phyloP scores from a whole-genome alignment of 768 basidiomycete species.

The Galerina sulciceps region DNA sequence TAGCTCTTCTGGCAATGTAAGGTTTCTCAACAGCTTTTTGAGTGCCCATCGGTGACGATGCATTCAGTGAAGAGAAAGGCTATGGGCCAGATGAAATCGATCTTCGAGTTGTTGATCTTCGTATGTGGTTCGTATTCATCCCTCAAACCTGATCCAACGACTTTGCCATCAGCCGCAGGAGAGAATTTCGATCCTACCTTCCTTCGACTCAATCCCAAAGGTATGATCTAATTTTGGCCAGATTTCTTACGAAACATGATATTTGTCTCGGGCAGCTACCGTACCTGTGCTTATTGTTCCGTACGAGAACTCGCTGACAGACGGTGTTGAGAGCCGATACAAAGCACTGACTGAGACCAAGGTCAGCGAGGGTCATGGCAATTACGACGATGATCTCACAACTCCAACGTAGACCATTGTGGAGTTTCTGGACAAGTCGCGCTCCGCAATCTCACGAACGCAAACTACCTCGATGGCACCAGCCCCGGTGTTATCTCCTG shows the following conservation, averaged over 20 bases:
- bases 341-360: slow-evolving; percentile 79
- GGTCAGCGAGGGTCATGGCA: slow-evolving; percentile 37
- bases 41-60: neutral
- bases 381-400: neutral
- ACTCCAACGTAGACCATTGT: slow-evolving; percentile 59
- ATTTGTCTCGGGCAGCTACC: slow-evolving; percentile 50
- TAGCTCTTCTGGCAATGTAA: slow-evolving; percentile 63
- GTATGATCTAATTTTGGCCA: slow-evolving; percentile 36
- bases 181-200: slow-evolving; percentile 80
- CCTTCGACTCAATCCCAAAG: slow-evolving; percentile 78
- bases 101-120: slow-evolving; percentile 68
- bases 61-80: slow-evolving; percentile 72
- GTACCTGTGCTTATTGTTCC: slow-evolving; percentile 89
- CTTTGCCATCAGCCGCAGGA: slow-evolving; percentile 58
- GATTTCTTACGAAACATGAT: neutral
- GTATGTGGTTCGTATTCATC: slow-evolving; percentile 35
- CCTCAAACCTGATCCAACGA: neutral
- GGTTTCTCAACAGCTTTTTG: slow-evolving; percentile 19
- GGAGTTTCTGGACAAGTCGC: slow-evolving; percentile 83
- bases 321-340: slow-evolving; percentile 78
- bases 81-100: slow-evolving; percentile 80
- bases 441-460: slow-evolving; percentile 68
- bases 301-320: slow-evolving; percentile 67
- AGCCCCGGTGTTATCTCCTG: slow-evolving; percentile 77
- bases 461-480: slow-evolving; percentile 74